phyloP scores from a whole-genome alignment of 768 basidiomycete genomes.

The Collybia nuda region DNA sequence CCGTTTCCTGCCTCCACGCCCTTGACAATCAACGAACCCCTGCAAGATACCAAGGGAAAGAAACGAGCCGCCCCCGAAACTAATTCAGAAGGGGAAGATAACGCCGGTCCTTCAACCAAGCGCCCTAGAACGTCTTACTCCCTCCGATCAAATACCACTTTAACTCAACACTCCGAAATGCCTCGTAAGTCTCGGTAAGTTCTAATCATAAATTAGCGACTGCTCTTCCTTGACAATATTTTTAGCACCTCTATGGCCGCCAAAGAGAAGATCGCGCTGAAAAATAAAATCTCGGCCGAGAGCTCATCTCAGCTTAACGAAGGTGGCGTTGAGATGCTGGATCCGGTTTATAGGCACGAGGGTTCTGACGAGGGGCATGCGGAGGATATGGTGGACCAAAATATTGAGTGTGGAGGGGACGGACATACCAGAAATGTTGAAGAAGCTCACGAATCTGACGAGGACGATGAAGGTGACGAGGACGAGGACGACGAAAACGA shows the following conservation, averaged over 20 bases:
- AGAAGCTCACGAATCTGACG: constrained; percentile 21
- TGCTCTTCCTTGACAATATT: constrained; percentile 10
- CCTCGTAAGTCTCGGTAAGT: constrained; percentile 70
- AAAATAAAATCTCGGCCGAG: constrained; percentile 58
- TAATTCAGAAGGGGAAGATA: constrained; percentile 64
- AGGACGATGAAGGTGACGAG: constrained; percentile 42
- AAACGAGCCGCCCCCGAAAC: constrained; percentile 83
- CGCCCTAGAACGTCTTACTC: constrained; percentile 67
- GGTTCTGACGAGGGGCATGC: constrained; percentile 41
- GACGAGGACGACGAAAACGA: constrained; percentile 52
- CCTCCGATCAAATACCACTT: constrained; percentile 58
- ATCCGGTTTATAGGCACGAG: constrained; percentile 56
- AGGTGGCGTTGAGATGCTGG: constrained; percentile 78
- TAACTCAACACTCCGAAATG: constrained; percentile 53
- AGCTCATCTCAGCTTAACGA: constrained; percentile 66
- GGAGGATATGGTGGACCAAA: constrained; percentile 37
- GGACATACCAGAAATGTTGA: constrained; percentile 5
- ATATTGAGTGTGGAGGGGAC: constrained; percentile 4
- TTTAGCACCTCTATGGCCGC: constrained; percentile 39
- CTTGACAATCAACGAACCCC: constrained; percentile 74
- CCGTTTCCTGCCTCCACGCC: constrained; percentile 39
- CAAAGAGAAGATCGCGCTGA: constrained; percentile 60
- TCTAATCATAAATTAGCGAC: constrained; percentile 6
- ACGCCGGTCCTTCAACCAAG: constrained; percentile 55
- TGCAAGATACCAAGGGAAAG: constrained; percentile 83